Base-by-base conservation (phyloP, 768 basidiomycete genomes). In the Tulasnella sp. region DNA sequence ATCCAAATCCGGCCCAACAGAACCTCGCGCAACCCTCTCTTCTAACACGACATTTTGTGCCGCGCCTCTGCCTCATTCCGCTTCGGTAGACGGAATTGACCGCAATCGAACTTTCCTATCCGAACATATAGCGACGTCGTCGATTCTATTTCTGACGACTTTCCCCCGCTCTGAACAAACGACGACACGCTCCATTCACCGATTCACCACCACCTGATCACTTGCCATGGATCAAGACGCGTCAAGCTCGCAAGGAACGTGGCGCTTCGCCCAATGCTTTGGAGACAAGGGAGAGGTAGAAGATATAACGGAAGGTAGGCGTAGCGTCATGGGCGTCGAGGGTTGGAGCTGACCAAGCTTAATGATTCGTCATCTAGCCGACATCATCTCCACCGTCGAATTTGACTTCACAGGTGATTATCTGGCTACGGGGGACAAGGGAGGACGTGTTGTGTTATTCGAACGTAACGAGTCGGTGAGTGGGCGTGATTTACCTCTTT, bases 371-470 rank as follows among this genome's bases (percentile, higher is more conserved):
- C 61, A 60, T 56, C 4, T 69, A 96, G 91, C 95, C 73, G 95
- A 99, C 75, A 98, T 99, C 74, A 99, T 99, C 68, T 98, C 95
- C 44, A 95, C 93, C 55, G 95, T 98, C 65, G 95, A 99, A 72
- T 99, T 98, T 64, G 95, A 98, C 68, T 93, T 95, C 53, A 95
- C 95, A 45, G 95, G 95, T 45, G 95, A 95, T 66, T 99, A 99
- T 66, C 88, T 99, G 59, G 95, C 95, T 50, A 99, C 95, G 0
- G 95, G 95, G 57, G 95, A 99, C 75, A 99, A 99, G 72, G 95
- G 95, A 55, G 95, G 95, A 51, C 82, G 95, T 58, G 95, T 99
- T 53, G 95, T 99, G 55, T 74, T 99, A 57, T 99, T 99, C 64
- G 93, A 99, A 71, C 81, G 95, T 52, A 95, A 95, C 71, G 93